These are phyloP conservation scores for Hymenoscyphus fructigenus DNA, from an alignment of 2,329 filamentous ascomycete genomes.

Conservation along the genomic window DNA sequence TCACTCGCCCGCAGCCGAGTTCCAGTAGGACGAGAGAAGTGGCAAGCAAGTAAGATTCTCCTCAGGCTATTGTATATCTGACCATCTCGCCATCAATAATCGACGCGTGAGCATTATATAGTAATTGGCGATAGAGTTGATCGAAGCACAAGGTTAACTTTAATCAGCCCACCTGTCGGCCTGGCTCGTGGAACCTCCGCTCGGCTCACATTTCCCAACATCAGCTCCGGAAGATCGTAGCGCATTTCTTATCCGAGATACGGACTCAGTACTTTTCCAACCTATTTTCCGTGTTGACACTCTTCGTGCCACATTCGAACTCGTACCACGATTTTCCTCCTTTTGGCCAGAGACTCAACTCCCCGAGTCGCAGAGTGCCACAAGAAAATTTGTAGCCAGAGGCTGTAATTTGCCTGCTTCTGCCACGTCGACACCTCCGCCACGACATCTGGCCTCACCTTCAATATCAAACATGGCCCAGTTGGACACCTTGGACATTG, in stretches of 20 bases:
- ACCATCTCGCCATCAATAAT: no score
- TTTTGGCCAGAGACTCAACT: background rate
- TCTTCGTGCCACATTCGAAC: background rate
- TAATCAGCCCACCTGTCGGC: no score
- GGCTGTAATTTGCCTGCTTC: conserved; percentile 2
- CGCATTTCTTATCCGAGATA: background rate
- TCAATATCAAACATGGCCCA: conserved; percentile 69
- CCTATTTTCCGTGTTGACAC: background rate
- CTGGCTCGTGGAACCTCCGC: no score
- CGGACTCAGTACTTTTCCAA: background rate
- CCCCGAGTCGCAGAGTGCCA: conserved; percentile 2
- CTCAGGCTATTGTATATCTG: no score
- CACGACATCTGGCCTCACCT: background rate
- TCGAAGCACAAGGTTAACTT: no score
- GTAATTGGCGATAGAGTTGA: no score
- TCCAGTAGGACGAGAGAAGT: no score
- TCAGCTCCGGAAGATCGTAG: no score
- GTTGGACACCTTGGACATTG: conserved; percentile 90
- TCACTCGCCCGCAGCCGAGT: no score
- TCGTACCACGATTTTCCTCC: background rate
- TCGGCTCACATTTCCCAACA: no score
- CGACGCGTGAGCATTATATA: no score
- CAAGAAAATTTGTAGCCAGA: background rate
- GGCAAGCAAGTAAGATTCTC: no score
- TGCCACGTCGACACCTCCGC: background rate